A percentile compares a stretch with the other conserved stretches of the same genome.
These are phyloP conservation scores for Cutaneotrichosporon sp. DNA, from an alignment of 1,284 basidiomycete species.

Conservation along the genomic window DNA sequence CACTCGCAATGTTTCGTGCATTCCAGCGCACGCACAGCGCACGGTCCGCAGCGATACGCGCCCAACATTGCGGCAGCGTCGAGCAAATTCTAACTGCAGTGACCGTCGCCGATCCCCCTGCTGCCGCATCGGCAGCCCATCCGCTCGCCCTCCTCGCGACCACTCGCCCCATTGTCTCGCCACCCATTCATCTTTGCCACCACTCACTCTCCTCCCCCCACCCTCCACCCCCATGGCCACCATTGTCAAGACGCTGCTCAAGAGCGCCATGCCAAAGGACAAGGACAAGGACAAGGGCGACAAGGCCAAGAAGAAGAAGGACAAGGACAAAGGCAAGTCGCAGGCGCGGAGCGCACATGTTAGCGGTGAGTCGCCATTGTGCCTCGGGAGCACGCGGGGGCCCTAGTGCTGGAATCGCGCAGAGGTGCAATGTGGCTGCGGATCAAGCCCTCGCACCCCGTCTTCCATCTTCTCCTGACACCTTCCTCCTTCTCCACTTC, in stretches of 20 bases:
- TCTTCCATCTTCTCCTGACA: neutral
- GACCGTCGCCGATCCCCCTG: neutral
- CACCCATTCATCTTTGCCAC: neutral
- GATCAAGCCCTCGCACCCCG: neutral
- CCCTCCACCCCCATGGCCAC: neutral
- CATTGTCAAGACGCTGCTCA: conserved; percentile 1
- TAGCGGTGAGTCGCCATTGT: neutral
- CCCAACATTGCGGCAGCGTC: neutral
- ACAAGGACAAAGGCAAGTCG: neutral
- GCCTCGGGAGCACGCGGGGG: neutral
- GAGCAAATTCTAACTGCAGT: neutral
- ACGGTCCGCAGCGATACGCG: neutral
- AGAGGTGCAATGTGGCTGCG: neutral
- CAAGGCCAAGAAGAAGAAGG: conserved; percentile 4
- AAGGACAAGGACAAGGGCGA: neutral
- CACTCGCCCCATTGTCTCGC: neutral
- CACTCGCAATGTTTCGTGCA: neutral
- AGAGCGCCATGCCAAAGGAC: neutral
- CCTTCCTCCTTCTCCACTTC: neutral
- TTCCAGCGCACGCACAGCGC: neutral
- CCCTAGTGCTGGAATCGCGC: neutral
- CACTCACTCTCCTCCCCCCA: no score
- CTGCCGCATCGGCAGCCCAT: no score
- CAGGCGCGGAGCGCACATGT: neutral
- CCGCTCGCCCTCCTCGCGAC: neutral